A percentile compares a stretch with the other conserved stretches of the same genome.
Conservation (phyloP, 495 filamentous ascomycete species). For the Aspergillus ellipticus region DNA sequence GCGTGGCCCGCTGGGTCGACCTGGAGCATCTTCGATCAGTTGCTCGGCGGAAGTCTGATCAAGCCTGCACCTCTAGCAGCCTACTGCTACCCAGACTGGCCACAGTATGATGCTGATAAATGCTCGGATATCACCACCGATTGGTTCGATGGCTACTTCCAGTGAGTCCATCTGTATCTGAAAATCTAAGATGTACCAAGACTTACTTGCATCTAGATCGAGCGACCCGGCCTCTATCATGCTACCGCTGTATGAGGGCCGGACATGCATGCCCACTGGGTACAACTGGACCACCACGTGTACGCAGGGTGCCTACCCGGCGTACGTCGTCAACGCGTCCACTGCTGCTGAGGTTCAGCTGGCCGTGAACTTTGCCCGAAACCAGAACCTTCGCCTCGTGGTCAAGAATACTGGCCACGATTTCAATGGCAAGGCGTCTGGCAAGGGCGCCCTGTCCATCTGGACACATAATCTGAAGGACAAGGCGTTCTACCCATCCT, state of each 20-base stretch:
- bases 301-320: conserved; percentile 53
- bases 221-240: conserved; percentile 40
- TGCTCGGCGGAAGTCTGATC: conserved; percentile 47
- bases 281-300: conserved; percentile 41
- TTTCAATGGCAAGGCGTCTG: conserved; percentile 56
- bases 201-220: conserved; percentile 14
- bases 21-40: conserved; percentile 45
- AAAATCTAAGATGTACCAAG: background rate
- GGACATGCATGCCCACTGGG: conserved; percentile 32
- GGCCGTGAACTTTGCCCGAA: conserved; percentile 62
- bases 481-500: conserved; percentile 34
- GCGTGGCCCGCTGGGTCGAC: conserved; percentile 39
- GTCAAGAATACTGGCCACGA: conserved; percentile 74
- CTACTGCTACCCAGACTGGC: conserved; percentile 48
- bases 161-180: conserved; percentile 19
- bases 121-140: conserved; percentile 28
- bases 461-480: conserved; percentile 60
- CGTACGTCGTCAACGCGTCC: conserved; percentile 56
- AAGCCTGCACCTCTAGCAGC: conserved; percentile 52
- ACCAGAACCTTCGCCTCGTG: conserved; percentile 54
- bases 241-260: conserved; percentile 41
- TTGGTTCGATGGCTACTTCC: conserved; percentile 26
- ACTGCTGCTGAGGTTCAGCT: conserved; percentile 53
- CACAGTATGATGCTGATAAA: conserved; percentile 41
- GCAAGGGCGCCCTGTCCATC: conserved; percentile 52